Percentiles rank a stretch among this genome's conserved stretches.
Conservation (phyloP, 2,329 filamentous ascomycete species). For the Dactylellina sp. region DNA sequence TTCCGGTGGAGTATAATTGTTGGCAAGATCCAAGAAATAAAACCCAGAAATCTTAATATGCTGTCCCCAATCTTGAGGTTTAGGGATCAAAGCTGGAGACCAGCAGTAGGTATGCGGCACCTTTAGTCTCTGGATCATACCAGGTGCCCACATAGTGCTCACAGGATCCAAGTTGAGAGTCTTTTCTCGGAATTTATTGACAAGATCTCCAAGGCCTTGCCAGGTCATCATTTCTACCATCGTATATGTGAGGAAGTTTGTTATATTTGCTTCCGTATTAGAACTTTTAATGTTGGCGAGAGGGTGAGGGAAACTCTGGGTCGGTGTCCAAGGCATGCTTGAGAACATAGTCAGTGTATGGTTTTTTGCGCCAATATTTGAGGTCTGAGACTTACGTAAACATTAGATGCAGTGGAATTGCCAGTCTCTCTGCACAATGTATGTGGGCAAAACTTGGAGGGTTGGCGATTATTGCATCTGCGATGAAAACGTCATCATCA, state of each 20-base stretch:
- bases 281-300: conserved; percentile 82
- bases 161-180: conserved; percentile 80
- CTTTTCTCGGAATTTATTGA: conserved; percentile 85
- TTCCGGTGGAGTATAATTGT: conserved; percentile 74
- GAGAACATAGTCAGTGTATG: conserved; percentile 28
- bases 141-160: conserved; percentile 84
- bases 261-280: conserved; percentile 79
- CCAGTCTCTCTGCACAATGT: conserved; percentile 79
- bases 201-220: conserved; percentile 90
- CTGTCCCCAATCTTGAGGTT: conserved; percentile 79
- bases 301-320: conserved; percentile 85
- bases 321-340: conserved; percentile 89
- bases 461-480: conserved; percentile 83
- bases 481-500: conserved; percentile 72
- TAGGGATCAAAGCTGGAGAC: conserved; percentile 83
- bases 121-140: conserved; percentile 78
- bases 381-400: conserved; percentile 76
- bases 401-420: conserved; percentile 83
- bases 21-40: conserved; percentile 77
- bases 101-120: conserved; percentile 93
- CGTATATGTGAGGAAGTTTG: conserved; percentile 85
- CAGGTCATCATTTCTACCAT: conserved; percentile 92
- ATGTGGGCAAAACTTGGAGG: conserved; percentile 81
- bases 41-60: conserved; percentile 81
- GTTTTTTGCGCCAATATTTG: not conserved